Evolutionary conservation across 345 rosid genomes (phyloP).

Genomic region (Sapria himalayana): DNA sequence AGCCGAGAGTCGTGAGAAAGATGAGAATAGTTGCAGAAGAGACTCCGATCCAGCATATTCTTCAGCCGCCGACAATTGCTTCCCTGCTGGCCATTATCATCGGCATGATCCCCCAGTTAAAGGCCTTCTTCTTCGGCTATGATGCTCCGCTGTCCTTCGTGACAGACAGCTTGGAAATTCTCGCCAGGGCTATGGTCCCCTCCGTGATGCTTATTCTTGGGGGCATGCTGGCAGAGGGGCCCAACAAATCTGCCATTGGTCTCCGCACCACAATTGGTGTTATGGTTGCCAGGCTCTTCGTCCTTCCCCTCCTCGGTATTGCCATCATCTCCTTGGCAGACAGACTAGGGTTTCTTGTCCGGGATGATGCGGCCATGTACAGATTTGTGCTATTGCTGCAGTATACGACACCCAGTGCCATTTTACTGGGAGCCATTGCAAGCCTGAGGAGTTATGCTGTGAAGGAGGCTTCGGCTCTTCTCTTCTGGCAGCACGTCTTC

Average conservation of each 20-base stretch:
- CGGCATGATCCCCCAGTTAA: slow-evolving; percentile 61
- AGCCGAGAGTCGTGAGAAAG: slow-evolving; percentile 74
- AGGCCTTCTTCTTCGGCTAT: slow-evolving; percentile 41
- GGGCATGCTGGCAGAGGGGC: slow-evolving; percentile 92
- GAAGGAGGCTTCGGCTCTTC: slow-evolving; percentile 66
- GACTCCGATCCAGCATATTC: slow-evolving; percentile 72
- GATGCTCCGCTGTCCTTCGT: slow-evolving; percentile 68
- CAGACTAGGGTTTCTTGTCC: slow-evolving; percentile 29
- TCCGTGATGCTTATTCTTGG: slow-evolving; percentile 95
- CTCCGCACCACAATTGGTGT: slow-evolving; percentile 57
- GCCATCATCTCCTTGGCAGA: slow-evolving; percentile 42
- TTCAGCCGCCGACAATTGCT: slow-evolving; percentile 87
- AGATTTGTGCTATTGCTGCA: slow-evolving; percentile 65
- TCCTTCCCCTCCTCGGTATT: slow-evolving; percentile 65
- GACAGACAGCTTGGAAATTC: slow-evolving; percentile 67
- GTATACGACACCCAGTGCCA: slow-evolving; percentile 87
- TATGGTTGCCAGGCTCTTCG: slow-evolving; percentile 54
- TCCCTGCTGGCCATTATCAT: slow-evolving; percentile 60
- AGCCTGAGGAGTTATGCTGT: slow-evolving; percentile 81
- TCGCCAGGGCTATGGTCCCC: slow-evolving; percentile 82
- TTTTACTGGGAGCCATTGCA: slow-evolving; percentile 76
- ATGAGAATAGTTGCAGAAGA: slow-evolving; percentile 74
- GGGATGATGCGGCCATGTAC: slow-evolving; percentile 53
- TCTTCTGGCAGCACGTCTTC: slow-evolving; percentile 78
- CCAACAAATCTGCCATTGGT: slow-evolving; percentile 63